These are phyloP conservation scores for Arabidopsis thaliana DNA, from an alignment of 345 rosid species.

Conservation along the genomic window TAIR10.1 NC_003076.8:24690501-24691000, in stretches of 20 bases:
- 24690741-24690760: slow-evolving; percentile 50
- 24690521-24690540: slow-evolving; percentile 52
- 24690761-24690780: slow-evolving; percentile 45
- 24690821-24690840: not conserved
- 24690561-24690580: slow-evolving; percentile 58
- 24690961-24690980: slow-evolving; percentile 47
- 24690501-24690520: slow-evolving; percentile 54
- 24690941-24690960: slow-evolving; percentile 46
- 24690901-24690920: not conserved
- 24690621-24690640: not conserved
- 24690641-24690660: not conserved
- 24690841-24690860: slow-evolving; percentile 18
- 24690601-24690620: not conserved
- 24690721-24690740: slow-evolving; percentile 45
- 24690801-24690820: not conserved
- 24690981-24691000: slow-evolving; percentile 42
- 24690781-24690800: slow-evolving; percentile 45
- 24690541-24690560: slow-evolving; percentile 55
- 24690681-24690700: slow-evolving; percentile 49
- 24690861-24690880: not conserved
- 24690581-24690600: slow-evolving; percentile 33
- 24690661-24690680: slow-evolving; percentile 47
- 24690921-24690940: slow-evolving; percentile 20
- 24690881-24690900: not conserved
- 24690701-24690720: slow-evolving; percentile 42